Conservation (phyloP, 129 eudicot species). For the Silybum marianum region DNA sequence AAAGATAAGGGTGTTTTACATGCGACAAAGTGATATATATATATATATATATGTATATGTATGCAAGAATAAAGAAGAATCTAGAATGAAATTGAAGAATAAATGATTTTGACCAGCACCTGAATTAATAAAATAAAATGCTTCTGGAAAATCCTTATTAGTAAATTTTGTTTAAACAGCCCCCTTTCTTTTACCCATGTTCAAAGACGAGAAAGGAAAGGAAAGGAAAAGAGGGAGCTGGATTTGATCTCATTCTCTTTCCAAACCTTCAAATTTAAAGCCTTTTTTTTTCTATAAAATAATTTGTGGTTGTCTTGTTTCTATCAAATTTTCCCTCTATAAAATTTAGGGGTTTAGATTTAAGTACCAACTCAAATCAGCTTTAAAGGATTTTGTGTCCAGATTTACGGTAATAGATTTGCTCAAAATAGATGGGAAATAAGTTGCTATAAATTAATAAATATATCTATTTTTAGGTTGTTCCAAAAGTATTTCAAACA, state of each 20-base stretch:
- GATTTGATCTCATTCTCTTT: slow-evolving; percentile 13
- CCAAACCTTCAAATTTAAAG: slow-evolving; percentile 22
- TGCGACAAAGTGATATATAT: slow-evolving; percentile 1
- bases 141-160: not conserved
- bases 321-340: not conserved
- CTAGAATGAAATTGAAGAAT: slow-evolving; percentile 11
- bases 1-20: not conserved
- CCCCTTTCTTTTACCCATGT: slow-evolving; percentile 6
- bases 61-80: slow-evolving; percentile 1
- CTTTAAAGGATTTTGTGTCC: not conserved
- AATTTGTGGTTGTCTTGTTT: slow-evolving; percentile 18
- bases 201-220: not conserved
- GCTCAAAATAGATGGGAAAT: not conserved
- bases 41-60: not conserved
- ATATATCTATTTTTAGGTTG: not conserved
- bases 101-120: slow-evolving; percentile 9
- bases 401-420: slow-evolving; percentile 11
- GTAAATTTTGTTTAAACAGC: not conserved
- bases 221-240: slow-evolving; percentile 39
- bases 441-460: not conserved
- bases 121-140: not conserved
- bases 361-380: slow-evolving; percentile 1
- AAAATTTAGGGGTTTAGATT: slow-evolving; percentile 21
- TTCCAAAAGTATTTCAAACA: no score
- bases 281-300: slow-evolving; percentile 2